Percentiles rank a stretch among this genome's conserved stretches.
Evolutionary conservation across 2,329 filamentous ascomycete species (phyloP).

Genomic region (Ophiosphaerella herpotricha): DNA sequence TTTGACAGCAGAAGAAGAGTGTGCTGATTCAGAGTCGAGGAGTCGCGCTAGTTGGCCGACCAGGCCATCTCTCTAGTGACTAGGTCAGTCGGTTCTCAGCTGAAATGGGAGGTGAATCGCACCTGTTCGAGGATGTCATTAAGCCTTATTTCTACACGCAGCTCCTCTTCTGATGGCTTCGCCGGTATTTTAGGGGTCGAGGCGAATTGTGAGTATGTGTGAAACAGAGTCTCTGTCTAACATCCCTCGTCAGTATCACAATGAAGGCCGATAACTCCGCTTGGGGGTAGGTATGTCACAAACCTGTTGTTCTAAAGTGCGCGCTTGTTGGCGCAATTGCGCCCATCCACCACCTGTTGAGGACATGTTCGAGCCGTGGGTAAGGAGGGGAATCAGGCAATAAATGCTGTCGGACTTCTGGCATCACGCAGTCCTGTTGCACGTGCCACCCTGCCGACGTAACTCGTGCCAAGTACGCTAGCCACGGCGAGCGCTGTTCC

Average conservation of each 20-base stretch:
- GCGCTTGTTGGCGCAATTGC: conserved; percentile 89
- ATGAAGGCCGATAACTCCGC: conserved; percentile 17
- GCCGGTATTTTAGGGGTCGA: conserved; percentile 76
- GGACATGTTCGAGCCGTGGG: conserved; percentile 34
- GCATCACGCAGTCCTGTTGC: conserved; percentile 25
- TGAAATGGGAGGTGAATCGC: conserved; percentile 24
- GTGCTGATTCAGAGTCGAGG: conserved; percentile 86
- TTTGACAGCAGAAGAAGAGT: conserved; percentile 91
- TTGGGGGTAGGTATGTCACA: conserved; percentile 16
- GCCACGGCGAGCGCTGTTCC: conserved; percentile 7
- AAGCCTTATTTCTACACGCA: conserved; percentile 76
- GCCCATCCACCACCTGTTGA: conserved; percentile 70
- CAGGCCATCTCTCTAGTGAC: conserved; percentile 72
- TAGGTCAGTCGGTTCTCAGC: conserved; percentile 5
- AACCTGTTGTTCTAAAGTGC: conserved; percentile 89
- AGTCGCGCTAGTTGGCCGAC: conserved; percentile 83
- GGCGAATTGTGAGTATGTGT: conserved; percentile 89
- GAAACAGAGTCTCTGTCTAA: conserved; percentile 82
- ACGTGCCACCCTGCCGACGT: conserved; percentile 23
- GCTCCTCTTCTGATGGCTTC: conserved; percentile 85
- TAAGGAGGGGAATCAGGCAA: conserved; percentile 5
- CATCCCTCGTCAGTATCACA: conserved; percentile 27
- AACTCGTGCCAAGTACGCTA: conserved; percentile 30
- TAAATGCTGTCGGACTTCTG: conserved; percentile 21
- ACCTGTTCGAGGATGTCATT: conserved; percentile 85